Base-by-base conservation (phyloP, 2,329 filamentous ascomycete species). In the Westerdykella sp. region DNA sequence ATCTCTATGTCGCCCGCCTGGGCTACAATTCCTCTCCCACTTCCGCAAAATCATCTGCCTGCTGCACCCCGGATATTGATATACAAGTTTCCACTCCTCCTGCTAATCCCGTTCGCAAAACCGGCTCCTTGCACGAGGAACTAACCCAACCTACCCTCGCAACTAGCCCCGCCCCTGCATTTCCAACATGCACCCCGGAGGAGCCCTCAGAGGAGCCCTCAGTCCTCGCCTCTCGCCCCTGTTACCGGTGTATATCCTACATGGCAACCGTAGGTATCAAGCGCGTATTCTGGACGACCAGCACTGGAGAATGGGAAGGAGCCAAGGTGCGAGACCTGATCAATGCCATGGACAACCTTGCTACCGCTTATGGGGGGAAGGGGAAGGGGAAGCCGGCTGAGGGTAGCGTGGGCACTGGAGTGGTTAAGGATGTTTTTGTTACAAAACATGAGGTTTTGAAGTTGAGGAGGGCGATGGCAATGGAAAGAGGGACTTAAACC, bases 361-460 rank as follows among this genome's bases (percentile, higher is more conserved):
- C 25, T 28, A 7, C 4, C 25, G 25, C 25, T 7, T 14, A 35
- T 14, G 32, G 32, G 45, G n/a, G 3, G 7, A 18, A 35, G 31
- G 42, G 50, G 18, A 42, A 49, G 9, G 43, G 50, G 18, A 42
- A 49, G 9, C 43, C 57, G 34, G 40, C 42, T 41, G 49, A 41
- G 9, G 47, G 44, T 6, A 55, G 52, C 34, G 51, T 56, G 30
- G 45, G 49, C 9, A 22, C 37, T 32, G 43, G 40, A 3, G 40
- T 55, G 10, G 54, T 51, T 37, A 62, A 63, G 12, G 25, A 28
- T 12, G 57, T 76, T 1, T 77, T 76, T 54, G 69, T 77, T 13
- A 77, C 73, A 6, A 78, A 76, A 59, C 73, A 76, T 57, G 73
- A 76, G 51, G 70, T 76, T 2, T 50, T 75, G 41, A 71, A 72